phyloP scores from a whole-genome alignment of 1,139 yeast genomes.

The Magnusiomyces tetraspermus region DNA sequence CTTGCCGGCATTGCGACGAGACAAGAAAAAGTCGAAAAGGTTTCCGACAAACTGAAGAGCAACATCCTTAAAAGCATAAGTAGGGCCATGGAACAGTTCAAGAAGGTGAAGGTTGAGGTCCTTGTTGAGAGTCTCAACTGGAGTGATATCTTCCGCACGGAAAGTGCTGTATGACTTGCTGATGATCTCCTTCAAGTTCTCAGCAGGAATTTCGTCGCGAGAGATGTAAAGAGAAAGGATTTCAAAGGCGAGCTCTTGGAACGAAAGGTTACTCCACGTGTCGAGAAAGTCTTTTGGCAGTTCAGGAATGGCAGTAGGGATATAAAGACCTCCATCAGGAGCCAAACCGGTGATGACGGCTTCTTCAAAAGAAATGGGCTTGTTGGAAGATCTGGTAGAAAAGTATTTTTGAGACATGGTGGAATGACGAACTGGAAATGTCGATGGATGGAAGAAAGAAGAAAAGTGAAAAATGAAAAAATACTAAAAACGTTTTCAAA shows the following conservation, averaged over 20 bases:
- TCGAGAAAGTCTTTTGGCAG: constrained; percentile 50
- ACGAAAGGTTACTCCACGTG: constrained; percentile 64
- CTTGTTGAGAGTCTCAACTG: constrained; percentile 52
- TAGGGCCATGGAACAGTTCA: constrained; percentile 97
- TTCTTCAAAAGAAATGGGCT: constrained; percentile 70
- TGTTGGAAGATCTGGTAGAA: constrained; percentile 67
- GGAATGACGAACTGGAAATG: not conserved
- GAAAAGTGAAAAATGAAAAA: not conserved
- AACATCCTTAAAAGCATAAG: constrained; percentile 97
- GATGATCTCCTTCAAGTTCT: constrained; percentile 55
- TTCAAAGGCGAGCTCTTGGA: constrained; percentile 78
- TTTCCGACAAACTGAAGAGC: constrained; percentile 97
- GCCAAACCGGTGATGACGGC: constrained; percentile 93
- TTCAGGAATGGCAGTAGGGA: constrained; percentile 74
- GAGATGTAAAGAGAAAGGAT: constrained; percentile 74
- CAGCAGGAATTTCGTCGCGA: constrained; percentile 57
- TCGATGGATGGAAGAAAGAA: not conserved
- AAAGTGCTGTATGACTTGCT: constrained; percentile 77
- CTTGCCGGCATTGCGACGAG: constrained; percentile 62
- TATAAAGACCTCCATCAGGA: constrained; percentile 88
- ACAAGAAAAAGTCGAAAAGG: constrained; percentile 81
- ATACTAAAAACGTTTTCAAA: too few relatives aligned
- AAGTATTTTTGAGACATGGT: constrained; percentile 42
- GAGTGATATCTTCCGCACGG: constrained; percentile 79
- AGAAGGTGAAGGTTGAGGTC: constrained; percentile 59